Conservation (phyloP, 352 stramenopile species). For the Plasmopara muralis region DNA sequence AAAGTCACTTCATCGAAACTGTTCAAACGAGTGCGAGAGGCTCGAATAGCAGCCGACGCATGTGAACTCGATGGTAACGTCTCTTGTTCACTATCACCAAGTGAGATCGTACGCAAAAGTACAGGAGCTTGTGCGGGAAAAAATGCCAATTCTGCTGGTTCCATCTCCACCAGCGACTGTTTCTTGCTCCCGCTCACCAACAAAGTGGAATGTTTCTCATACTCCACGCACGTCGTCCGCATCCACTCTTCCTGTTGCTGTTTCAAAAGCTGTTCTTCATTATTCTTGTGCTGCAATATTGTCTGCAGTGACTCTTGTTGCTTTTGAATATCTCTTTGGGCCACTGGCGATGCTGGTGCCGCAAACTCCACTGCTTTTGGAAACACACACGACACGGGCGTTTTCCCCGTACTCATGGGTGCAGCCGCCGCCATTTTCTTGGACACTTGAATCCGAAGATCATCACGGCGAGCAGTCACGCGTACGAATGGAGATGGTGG, state of each 20-base stretch:
- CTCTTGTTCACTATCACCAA: slow-evolving; percentile 23
- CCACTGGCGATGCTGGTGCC: slow-evolving; percentile 53
- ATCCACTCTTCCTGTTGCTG: slow-evolving; percentile 75
- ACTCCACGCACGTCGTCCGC: slow-evolving; percentile 28
- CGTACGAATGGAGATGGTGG: slow-evolving; percentile 11
- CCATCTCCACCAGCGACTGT: slow-evolving; percentile 8
- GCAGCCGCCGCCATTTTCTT: slow-evolving; percentile 66
- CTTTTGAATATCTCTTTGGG: slow-evolving; percentile 48
- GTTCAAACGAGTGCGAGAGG: slow-evolving; percentile 32
- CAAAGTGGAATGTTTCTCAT: slow-evolving; percentile 6
- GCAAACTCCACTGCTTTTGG: slow-evolving; percentile 31
- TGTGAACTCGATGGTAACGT: slow-evolving; percentile 35
- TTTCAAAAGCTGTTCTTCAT: slow-evolving; percentile 62
- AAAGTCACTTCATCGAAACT: slow-evolving; percentile 22
- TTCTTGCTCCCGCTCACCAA: slow-evolving; percentile 13
- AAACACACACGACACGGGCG: neutral
- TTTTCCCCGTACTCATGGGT: slow-evolving; percentile 6
- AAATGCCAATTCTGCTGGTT: slow-evolving; percentile 17
- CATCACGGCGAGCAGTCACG: slow-evolving; percentile 31
- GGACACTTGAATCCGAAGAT: slow-evolving; percentile 69
- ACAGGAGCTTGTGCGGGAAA: slow-evolving; percentile 23
- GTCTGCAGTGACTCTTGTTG: slow-evolving; percentile 55
- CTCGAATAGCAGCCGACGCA: slow-evolving; percentile 37
- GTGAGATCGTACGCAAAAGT: slow-evolving; percentile 40
- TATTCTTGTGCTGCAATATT: slow-evolving; percentile 53